These are phyloP conservation scores for Simplicillium aogashimaense DNA, from an alignment of 2,329 filamentous ascomycete genomes.

Conservation along the genomic window DNA sequence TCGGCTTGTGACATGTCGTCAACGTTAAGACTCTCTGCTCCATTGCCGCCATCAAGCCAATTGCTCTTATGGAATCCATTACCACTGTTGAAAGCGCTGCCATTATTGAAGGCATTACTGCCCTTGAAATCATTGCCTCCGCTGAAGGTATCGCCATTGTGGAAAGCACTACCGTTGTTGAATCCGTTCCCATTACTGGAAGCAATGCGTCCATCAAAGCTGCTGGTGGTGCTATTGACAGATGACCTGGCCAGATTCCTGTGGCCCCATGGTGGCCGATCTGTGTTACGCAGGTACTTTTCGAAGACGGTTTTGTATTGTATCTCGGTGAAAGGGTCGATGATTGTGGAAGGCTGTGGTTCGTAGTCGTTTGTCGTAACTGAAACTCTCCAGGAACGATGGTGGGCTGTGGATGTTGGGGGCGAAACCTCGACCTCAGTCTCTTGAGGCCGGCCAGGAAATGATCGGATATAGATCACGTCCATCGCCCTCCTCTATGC, in stretches of 20 bases:
- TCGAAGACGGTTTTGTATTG: slow-evolving; percentile 16
- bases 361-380: slow-evolving; percentile 11
- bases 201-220: slow-evolving; percentile 4
- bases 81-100: too few species aligned
- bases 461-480: too few species aligned
- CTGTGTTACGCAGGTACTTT: slow-evolving; percentile 14
- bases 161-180: too few species aligned
- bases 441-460: too few species aligned
- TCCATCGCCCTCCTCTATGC: too few species aligned
- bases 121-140: too few species aligned
- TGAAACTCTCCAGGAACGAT: slow-evolving; percentile 13
- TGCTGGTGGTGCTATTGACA: slow-evolving; percentile 3
- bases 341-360: slow-evolving; percentile 7
- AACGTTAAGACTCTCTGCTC: not conserved
- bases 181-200: too few species aligned
- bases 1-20: slow-evolving; percentile 8
- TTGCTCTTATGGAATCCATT: too few species aligned
- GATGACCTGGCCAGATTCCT: slow-evolving; percentile 9
- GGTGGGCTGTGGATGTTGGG: not conserved
- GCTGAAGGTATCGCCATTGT: too few species aligned
- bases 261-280: slow-evolving; percentile 11
- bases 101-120: too few species aligned
- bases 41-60: too few species aligned
- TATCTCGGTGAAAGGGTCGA: slow-evolving; percentile 14
- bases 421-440: too few species aligned